Percentiles rank a stretch among this genome's conserved stretches.
phyloP scores from a whole-genome alignment of 1,139 yeast genomes.

The Kodamaea sp. region DNA sequence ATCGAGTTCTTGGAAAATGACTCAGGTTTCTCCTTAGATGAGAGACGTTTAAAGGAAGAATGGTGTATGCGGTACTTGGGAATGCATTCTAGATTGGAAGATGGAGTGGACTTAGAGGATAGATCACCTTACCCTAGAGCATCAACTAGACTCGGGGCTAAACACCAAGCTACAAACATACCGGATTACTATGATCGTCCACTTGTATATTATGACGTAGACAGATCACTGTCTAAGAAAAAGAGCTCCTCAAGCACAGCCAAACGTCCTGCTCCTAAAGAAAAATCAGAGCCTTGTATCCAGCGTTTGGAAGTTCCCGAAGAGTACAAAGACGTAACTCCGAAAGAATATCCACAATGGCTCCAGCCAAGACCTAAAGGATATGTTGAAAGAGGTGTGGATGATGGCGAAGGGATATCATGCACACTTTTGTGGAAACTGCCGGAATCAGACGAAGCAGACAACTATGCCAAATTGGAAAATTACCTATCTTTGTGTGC shows the following conservation, averaged over 20 bases:
- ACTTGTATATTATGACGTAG: conserved; percentile 64
- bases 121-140: conserved; percentile 79
- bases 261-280: conserved; percentile 14
- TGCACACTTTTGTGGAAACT: conserved; percentile 69
- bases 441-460: conserved; percentile 32
- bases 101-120: conserved; percentile 77
- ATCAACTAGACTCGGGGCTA: conserved; percentile 73
- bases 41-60: conserved; percentile 58
- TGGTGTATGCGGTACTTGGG: conserved; percentile 87
- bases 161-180: conserved; percentile 68
- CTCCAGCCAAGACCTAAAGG: conserved; percentile 78
- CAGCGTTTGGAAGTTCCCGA: conserved; percentile 47
- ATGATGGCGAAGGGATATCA: conserved; percentile 55
- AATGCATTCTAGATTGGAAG: conserved; percentile 73
- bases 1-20: conserved; percentile 52
- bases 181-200: conserved; percentile 70
- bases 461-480: conserved; percentile 45
- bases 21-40: conserved; percentile 37
- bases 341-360: conserved; percentile 67
- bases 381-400: conserved; percentile 83
- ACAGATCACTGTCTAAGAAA: conserved; percentile 19
- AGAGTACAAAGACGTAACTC: conserved; percentile 42
- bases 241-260: conserved; percentile 17
- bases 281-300: conserved; percentile 14
- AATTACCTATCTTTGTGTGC: conserved; percentile 55